Percentiles rank a stretch among this genome's conserved stretches.
Evolutionary conservation across 164 flowering plant species (phyloP).

Genomic region (Malania oleifera): DNA sequence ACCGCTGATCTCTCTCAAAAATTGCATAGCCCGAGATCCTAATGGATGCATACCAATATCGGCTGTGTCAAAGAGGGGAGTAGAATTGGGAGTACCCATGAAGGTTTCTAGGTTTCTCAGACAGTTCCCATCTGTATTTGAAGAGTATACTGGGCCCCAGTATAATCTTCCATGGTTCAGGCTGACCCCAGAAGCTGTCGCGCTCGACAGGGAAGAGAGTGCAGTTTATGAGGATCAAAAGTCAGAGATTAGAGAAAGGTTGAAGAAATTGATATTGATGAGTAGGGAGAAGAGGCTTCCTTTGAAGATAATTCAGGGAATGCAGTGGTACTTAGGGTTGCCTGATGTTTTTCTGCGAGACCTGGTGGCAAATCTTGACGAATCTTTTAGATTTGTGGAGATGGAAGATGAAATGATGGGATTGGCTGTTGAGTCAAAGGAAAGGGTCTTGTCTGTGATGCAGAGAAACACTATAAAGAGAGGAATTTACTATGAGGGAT

Average conservation of each 20-base stretch:
- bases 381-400: constrained; percentile 49
- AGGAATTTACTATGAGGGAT: constrained; percentile 28
- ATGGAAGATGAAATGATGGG: constrained; percentile 66
- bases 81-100: constrained; percentile 40
- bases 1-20: constrained; percentile 53
- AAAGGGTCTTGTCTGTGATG: constrained; percentile 38
- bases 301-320: constrained; percentile 58
- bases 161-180: constrained; percentile 81
- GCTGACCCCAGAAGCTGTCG: constrained; percentile 59
- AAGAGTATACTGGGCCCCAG: constrained; percentile 65
- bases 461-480: constrained; percentile 51
- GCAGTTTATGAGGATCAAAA: constrained; percentile 31
- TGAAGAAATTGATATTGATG: constrained; percentile 73
- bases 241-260: constrained; percentile 40
- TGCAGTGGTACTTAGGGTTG: constrained; percentile 82
- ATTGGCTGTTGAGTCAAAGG: constrained; percentile 39
- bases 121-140: constrained; percentile 70
- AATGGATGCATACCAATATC: constrained; percentile 66
- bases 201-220: constrained; percentile 54
- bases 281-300: constrained; percentile 57
- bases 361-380: constrained; percentile 37
- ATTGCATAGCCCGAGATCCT: constrained; percentile 41
- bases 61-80: constrained; percentile 54
- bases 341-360: constrained; percentile 49
- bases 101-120: constrained; percentile 70